Percentiles rank a stretch among this genome's conserved stretches.
Evolutionary conservation across 2,329 filamentous ascomycete genomes (phyloP).

Genomic region (Seiridium unicorne): DNA sequence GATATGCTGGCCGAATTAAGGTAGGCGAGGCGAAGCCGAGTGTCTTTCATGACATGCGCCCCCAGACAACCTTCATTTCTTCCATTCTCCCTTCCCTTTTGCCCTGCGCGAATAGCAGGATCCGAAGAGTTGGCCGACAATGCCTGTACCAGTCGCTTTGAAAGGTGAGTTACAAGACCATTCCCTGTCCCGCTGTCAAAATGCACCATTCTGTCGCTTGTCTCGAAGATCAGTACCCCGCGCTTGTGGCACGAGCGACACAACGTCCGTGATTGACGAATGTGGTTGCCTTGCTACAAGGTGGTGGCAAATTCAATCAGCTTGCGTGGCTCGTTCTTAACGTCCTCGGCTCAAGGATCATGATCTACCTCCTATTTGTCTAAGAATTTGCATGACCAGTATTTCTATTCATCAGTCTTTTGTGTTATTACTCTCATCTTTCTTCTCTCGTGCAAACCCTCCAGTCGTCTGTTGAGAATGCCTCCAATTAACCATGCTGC

Average conservation of each 20-base stretch:
- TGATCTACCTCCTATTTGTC: not conserved
- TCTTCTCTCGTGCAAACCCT: not conserved
- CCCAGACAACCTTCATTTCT: not conserved
- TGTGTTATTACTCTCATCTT: not conserved
- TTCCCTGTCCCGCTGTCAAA: not conserved
- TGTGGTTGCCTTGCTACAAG: conserved; percentile 1
- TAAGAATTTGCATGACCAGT: no score
- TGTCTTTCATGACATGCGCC: not conserved
- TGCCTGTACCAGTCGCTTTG: conserved; percentile 3
- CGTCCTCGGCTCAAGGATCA: not conserved
- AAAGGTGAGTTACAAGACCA: not conserved
- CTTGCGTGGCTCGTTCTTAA: conserved; percentile 2
- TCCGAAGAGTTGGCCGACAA: not conserved
- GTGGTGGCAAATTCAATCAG: not conserved
- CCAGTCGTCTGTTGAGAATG: conserved; percentile 32
- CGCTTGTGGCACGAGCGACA: conserved; percentile 1
- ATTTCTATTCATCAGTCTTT: not conserved
- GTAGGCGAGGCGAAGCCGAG: not conserved
- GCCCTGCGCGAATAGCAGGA: not conserved
- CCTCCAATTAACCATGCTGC: conserved; percentile 55
- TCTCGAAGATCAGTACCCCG: not conserved
- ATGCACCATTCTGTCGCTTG: not conserved
- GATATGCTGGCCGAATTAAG: not conserved
- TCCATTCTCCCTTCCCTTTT: not conserved
- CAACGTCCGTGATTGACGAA: not conserved